These are phyloP conservation scores for Chondrus crispus DNA, from an alignment of 23 red algal genomes.

Conservation along the genomic window DNA sequence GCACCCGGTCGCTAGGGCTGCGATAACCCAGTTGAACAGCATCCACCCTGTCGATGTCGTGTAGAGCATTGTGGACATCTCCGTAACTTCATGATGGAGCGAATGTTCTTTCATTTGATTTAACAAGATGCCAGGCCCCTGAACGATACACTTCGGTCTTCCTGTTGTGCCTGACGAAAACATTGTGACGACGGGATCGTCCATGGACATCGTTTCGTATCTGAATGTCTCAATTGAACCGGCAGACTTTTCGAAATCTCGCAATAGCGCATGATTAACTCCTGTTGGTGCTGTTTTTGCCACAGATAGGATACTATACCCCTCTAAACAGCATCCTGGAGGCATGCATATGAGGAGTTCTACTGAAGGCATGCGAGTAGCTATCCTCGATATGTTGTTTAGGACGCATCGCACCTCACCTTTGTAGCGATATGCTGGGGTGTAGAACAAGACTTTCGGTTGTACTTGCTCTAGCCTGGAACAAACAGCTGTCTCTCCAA, in stretches of 20 bases:
- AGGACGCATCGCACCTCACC: neutral
- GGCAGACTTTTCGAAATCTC: neutral
- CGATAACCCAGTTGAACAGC: constrained; percentile 86
- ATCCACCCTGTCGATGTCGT: constrained; percentile 83
- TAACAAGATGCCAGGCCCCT: constrained; percentile 73
- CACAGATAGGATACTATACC: neutral
- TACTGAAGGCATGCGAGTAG: neutral
- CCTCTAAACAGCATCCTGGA: neutral
- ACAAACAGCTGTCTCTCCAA: constrained; percentile 52
- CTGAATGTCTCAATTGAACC: too few species aligned
- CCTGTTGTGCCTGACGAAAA: constrained; percentile 86
- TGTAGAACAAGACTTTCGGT: constrained; percentile 49
- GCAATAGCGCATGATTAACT: neutral
- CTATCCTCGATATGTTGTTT: neutral
- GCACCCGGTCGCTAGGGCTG: constrained; percentile 44
- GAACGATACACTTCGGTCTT: constrained; percentile 69
- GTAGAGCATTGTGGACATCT: constrained; percentile 39
- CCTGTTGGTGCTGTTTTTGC: too few species aligned
- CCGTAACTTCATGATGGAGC: constrained; percentile 50
- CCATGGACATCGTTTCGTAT: constrained; percentile 8
- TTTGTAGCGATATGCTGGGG: neutral
- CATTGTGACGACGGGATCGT: constrained; percentile 50
- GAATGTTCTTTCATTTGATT: constrained; percentile 84
- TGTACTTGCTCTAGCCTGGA: constrained; percentile 64
- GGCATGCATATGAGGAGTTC: neutral